Conservation (phyloP, 345 rosid genomes). For the Euphorbia peplus region DNA sequence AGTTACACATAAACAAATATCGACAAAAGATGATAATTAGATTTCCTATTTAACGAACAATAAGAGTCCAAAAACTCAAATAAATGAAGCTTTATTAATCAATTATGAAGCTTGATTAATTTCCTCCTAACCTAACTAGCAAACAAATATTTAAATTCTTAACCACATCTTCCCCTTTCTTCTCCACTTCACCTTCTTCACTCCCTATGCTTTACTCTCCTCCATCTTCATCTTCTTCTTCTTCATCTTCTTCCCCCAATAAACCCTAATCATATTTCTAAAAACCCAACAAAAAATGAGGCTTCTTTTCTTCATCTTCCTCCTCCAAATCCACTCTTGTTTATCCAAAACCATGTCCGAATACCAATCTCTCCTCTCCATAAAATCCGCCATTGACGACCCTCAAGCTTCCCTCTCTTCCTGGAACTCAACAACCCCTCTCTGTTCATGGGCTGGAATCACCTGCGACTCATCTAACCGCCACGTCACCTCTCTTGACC, state of each 20-base stretch:
- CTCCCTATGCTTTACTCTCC: conserved; percentile 6
- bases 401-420: conserved; percentile 47
- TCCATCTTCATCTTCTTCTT: conserved; percentile 9
- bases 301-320: conserved; percentile 38
- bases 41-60: conserved; percentile 18
- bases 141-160: conserved; percentile 22
- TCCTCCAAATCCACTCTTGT: conserved; percentile 30
- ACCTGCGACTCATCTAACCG: conserved; percentile 59
- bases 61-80: conserved; percentile 26
- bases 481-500: conserved; percentile 63
- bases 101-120: conserved; percentile 20
- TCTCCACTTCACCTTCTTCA: conserved; percentile 14
- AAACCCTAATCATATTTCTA: conserved; percentile 3
- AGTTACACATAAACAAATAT: no score
- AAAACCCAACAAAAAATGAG: conserved; percentile 39
- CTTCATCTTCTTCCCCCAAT: conserved; percentile 8
- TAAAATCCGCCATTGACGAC: conserved; percentile 71
- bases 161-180: conserved; percentile 23
- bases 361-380: conserved; percentile 62
- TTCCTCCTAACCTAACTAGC: not conserved
- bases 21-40: not conserved
- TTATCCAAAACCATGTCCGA: conserved; percentile 46
- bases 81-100: conserved; percentile 22
- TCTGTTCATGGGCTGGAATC: conserved; percentile 66
- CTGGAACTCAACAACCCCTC: conserved; percentile 55